Conservation (phyloP, 169 alveolate genomes). For the Babesia ovata region DNA sequence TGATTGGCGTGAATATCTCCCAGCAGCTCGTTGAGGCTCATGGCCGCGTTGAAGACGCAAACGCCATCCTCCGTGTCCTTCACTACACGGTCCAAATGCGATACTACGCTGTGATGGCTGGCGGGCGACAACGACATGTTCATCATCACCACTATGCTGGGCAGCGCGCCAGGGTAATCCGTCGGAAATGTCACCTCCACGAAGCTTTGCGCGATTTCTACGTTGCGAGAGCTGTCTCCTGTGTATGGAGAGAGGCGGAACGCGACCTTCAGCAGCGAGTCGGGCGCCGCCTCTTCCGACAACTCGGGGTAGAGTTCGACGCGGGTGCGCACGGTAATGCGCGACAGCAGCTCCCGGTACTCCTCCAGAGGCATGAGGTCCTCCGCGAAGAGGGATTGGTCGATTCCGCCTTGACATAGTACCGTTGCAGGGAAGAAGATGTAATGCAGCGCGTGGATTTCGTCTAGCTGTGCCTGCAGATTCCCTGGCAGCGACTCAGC, state of each 20-base stretch:
- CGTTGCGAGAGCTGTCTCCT: slow-evolving; percentile 3
- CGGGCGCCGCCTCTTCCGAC: background rate
- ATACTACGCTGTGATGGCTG: slow-evolving; percentile 2
- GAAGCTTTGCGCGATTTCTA: slow-evolving; percentile 28
- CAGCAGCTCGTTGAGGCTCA: slow-evolving; percentile 39
- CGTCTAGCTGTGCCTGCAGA: slow-evolving; percentile 58
- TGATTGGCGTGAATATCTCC: slow-evolving; percentile 26
- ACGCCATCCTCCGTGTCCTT: slow-evolving; percentile 28
- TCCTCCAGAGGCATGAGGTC: slow-evolving; percentile 52
- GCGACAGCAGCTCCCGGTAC: slow-evolving; percentile 15
- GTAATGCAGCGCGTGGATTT: slow-evolving; percentile 59
- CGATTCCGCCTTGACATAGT: slow-evolving; percentile 20
- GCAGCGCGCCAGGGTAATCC: slow-evolving; percentile 43
- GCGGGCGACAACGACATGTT: slow-evolving; percentile 35
- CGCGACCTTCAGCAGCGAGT: slow-evolving; percentile 36
- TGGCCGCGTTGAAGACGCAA: slow-evolving; percentile 45
- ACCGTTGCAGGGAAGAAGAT: slow-evolving; percentile 65
- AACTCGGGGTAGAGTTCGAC: slow-evolving; percentile 32
- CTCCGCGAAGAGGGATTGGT: slow-evolving; percentile 27
- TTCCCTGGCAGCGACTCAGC: background rate
- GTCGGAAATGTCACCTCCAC: slow-evolving; percentile 63
- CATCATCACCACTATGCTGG: slow-evolving; percentile 41
- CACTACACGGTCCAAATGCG: slow-evolving; percentile 7
- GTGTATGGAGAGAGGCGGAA: slow-evolving; percentile 43
- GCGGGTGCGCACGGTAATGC: slow-evolving; percentile 22